These are phyloP conservation scores for Debaryomyces tyrocola DNA, from an alignment of 805 yeast genomes.

Conservation along the genomic window DNA sequence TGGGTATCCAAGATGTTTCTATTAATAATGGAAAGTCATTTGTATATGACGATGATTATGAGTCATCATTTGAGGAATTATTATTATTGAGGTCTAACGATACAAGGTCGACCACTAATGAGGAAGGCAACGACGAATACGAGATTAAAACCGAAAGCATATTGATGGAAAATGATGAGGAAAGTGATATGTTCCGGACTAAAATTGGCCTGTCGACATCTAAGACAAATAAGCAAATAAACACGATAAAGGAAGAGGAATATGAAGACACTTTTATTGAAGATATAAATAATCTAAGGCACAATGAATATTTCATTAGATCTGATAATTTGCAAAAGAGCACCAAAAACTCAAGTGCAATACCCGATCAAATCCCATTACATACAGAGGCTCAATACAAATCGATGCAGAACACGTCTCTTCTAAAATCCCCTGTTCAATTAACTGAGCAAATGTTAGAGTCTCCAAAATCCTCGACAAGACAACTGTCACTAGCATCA, in stretches of 20 bases:
- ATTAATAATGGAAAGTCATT: slow-evolving; percentile 11
- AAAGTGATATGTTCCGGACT: background rate
- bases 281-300: slow-evolving; percentile 27
- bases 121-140: slow-evolving; percentile 7
- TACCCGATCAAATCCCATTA: background rate
- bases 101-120: slow-evolving; percentile 19
- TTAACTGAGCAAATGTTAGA: background rate
- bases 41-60: slow-evolving; percentile 12
- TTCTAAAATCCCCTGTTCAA: background rate
- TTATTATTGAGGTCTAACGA: slow-evolving; percentile 22
- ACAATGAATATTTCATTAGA: slow-evolving; percentile 20
- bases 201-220: background rate
- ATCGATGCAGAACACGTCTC: background rate
- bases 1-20: background rate
- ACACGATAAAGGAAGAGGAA: slow-evolving; percentile 2
- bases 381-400: background rate
- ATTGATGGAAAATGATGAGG: background rate
- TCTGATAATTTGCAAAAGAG: background rate
- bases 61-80: slow-evolving; percentile 15
- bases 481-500: slow-evolving; percentile 11
- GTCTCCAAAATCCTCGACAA: slow-evolving; percentile 3
- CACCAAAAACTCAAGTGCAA: background rate
- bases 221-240: background rate
- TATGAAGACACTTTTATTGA: slow-evolving; percentile 17
- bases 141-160: background rate